Conservation (phyloP, 305 asterid species). For the Fraxinus greggii region DNA sequence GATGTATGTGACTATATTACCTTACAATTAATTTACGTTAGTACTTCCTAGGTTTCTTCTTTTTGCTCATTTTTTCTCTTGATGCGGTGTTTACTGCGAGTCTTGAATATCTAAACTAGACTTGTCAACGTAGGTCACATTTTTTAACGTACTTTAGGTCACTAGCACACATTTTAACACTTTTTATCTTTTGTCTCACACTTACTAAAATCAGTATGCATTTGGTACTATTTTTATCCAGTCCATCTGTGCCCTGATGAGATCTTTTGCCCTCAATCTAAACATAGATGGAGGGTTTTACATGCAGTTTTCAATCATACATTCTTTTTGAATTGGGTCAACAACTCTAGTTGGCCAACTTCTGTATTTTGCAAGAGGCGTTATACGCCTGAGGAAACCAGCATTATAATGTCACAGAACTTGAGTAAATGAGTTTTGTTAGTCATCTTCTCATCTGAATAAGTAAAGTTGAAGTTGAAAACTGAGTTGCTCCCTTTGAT, state of each 20-base stretch:
- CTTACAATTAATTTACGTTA: background rate
- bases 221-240: background rate
- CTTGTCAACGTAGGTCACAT: background rate
- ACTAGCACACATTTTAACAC: background rate
- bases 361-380: background rate
- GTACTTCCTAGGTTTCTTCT: background rate
- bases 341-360: background rate
- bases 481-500: background rate
- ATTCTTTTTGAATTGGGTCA: background rate
- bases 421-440: constrained; percentile 4
- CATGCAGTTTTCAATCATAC: background rate
- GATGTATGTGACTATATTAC: constrained; percentile 45
- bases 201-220: background rate
- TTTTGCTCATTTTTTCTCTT: background rate
- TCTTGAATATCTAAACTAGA: background rate
- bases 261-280: background rate
- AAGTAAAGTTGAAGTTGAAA: background rate
- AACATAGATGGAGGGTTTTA: background rate
- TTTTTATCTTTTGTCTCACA: background rate
- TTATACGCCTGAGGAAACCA: background rate
- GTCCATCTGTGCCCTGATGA: background rate
- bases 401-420: background rate
- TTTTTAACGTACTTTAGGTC: background rate
- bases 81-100: background rate
- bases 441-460: background rate